These are phyloP conservation scores for Phellopilus nigrolimitatus DNA, from an alignment of 1,284 basidiomycete genomes.

Conservation along the genomic window DNA sequence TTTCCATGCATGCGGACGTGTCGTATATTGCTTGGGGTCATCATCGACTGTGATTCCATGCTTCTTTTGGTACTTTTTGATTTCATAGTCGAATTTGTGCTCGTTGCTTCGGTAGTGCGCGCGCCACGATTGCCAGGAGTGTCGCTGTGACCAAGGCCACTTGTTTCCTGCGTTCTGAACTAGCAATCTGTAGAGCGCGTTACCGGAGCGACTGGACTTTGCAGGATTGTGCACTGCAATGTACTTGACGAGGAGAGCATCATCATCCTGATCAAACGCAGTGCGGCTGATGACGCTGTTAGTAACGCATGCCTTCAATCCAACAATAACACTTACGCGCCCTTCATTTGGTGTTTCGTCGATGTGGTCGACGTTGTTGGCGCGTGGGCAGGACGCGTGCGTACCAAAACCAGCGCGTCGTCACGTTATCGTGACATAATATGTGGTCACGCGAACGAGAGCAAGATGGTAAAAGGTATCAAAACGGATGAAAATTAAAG, in stretches of 20 bases:
- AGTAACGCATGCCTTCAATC: background rate
- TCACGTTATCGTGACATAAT: too few species aligned
- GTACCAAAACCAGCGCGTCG: constrained; percentile 5
- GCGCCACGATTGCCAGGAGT: constrained; percentile 52
- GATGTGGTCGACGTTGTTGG: too few species aligned
- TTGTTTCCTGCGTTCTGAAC: constrained; percentile 34
- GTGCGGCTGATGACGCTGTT: background rate
- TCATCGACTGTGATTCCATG: background rate
- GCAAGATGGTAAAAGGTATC: too few species aligned
- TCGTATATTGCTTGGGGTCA: background rate
- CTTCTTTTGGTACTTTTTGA: constrained; percentile 26
- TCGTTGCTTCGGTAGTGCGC: constrained; percentile 44
- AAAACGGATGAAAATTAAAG: too few species aligned
- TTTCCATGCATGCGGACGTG: background rate
- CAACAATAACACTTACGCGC: background rate
- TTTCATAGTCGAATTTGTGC: constrained; percentile 36
- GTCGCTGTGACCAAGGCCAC: constrained; percentile 39
- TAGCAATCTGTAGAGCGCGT: constrained; percentile 38
- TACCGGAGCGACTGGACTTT: constrained; percentile 36
- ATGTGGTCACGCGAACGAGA: too few species aligned
- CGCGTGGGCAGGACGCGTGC: too few species aligned
- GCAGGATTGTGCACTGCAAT: constrained; percentile 36
- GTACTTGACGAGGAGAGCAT: constrained; percentile 36
- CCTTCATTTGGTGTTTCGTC: too few species aligned
- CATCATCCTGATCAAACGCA: constrained; percentile 29